These are phyloP conservation scores for Paracamarosporium sp. DNA, from an alignment of 2,329 filamentous ascomycete genomes.

Conservation along the genomic window DNA sequence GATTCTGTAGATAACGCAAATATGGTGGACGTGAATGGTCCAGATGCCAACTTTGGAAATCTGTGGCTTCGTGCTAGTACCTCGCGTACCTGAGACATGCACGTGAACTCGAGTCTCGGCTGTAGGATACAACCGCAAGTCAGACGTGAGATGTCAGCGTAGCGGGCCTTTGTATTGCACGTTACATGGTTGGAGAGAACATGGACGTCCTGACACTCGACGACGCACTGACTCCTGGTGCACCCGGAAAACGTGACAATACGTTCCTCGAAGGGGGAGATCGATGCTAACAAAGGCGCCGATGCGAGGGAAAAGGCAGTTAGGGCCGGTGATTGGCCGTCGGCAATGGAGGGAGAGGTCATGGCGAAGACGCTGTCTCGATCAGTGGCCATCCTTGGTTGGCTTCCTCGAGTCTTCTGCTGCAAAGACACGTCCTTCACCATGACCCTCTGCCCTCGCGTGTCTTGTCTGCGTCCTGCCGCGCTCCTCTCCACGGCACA, in stretches of 20 bases:
- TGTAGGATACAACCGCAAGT: background rate
- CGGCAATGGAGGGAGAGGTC: background rate
- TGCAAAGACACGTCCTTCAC: background rate
- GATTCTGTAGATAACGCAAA: background rate
- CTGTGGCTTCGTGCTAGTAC: background rate
- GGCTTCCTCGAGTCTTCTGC: background rate
- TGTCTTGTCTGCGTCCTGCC: background rate
- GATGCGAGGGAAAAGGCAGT: constrained; percentile 3
- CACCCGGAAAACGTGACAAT: too few relatives aligned
- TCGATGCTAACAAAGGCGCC: background rate
- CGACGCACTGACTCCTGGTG: too few relatives aligned
- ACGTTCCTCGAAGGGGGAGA: too few relatives aligned
- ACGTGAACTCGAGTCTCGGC: background rate
- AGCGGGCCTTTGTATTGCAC: background rate
- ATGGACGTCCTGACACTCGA: too few relatives aligned
- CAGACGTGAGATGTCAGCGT: background rate
- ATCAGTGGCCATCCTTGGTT: background rate
- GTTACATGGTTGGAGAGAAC: background rate
- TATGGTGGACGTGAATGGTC: background rate
- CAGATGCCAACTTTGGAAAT: background rate
- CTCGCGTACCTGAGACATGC: constrained; percentile 1
- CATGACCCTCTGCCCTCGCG: background rate
- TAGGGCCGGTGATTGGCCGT: constrained; percentile 5
- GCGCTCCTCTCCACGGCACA: background rate
- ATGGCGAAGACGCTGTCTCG: background rate